Evolutionary conservation across 192 early-diverging fungal genomes (phyloP).

Genomic region (Chytriomyces hyalinus): DNA sequence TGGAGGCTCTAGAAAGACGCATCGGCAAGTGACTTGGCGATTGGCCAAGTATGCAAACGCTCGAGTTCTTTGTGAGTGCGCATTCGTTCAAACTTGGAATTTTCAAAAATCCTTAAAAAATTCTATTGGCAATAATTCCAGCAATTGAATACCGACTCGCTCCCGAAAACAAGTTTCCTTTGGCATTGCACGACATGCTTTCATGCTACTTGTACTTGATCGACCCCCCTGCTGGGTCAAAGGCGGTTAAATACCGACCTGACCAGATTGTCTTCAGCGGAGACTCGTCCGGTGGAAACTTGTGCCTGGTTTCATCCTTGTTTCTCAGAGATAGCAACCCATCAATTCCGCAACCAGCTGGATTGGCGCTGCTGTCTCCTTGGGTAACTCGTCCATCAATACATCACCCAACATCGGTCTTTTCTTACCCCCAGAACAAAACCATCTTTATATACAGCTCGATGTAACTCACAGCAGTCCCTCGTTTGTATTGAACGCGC

Average conservation of each 20-base stretch:
- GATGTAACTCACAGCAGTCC: slow-evolving; percentile 39
- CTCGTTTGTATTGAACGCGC: slow-evolving; percentile 36
- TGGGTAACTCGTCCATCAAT: slow-evolving; percentile 38
- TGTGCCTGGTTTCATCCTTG: slow-evolving; percentile 40
- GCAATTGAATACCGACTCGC: slow-evolving; percentile 47
- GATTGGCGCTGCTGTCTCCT: slow-evolving; percentile 57
- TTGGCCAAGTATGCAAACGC: slow-evolving; percentile 38
- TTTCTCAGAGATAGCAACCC: slow-evolving; percentile 57
- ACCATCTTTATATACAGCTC: neutral
- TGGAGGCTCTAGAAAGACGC: slow-evolving; percentile 43
- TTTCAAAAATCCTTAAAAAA: no score
- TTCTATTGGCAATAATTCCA: no score
- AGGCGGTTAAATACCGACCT: slow-evolving; percentile 17
- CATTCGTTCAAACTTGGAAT: no score
- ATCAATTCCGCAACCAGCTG: slow-evolving; percentile 53
- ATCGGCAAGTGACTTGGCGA: slow-evolving; percentile 42
- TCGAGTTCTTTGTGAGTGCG: slow-evolving; percentile 24
- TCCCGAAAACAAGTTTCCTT: slow-evolving; percentile 37
- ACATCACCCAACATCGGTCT: no score
- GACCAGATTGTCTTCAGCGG: slow-evolving; percentile 39
- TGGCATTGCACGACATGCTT: slow-evolving; percentile 35
- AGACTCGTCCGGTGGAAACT: slow-evolving; percentile 40
- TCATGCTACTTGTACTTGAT: slow-evolving; percentile 41
- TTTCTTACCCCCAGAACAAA: no score
- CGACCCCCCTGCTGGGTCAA: slow-evolving; percentile 35